phyloP scores from a whole-genome alignment of 1,139 yeast species.

The Suhomyces bribrorum region DNA sequence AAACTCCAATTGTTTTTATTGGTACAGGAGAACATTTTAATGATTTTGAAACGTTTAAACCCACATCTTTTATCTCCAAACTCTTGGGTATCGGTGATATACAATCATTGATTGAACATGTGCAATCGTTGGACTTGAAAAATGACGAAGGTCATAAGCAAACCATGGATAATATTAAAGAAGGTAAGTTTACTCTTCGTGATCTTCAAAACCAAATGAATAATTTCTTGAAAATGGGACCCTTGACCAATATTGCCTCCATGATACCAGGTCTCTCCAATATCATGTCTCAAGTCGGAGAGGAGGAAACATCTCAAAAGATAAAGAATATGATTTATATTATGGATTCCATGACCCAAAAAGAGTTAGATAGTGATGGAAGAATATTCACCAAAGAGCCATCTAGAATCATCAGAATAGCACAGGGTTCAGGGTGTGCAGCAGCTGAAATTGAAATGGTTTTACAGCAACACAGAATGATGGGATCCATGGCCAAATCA shows the following conservation, averaged over 20 bases:
- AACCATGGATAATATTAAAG: conserved; percentile 88
- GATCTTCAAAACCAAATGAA: conserved; percentile 96
- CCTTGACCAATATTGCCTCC: conserved; percentile 85
- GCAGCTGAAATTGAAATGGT: conserved; percentile 94
- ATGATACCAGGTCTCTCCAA: conserved; percentile 95
- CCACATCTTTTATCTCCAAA: conserved; percentile 84
- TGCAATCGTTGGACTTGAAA: conserved; percentile 83
- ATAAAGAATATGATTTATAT: conserved; percentile 88
- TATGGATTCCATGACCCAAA: conserved; percentile 94
- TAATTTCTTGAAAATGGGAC: conserved; percentile 95
- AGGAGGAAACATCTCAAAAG: conserved; percentile 81
- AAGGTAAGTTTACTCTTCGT: conserved; percentile 89
- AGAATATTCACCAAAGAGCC: conserved; percentile 79
- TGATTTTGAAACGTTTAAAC: conserved; percentile 89
- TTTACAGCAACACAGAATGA: conserved; percentile 86
- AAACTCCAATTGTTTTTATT: conserved; percentile 93
- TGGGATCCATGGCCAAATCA: conserved; percentile 89
- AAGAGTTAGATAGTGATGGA: conserved; percentile 92
- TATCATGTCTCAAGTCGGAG: conserved; percentile 84
- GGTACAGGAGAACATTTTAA: conserved; percentile 98
- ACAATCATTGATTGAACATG: conserved; percentile 92
- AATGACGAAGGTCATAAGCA: conserved; percentile 69
- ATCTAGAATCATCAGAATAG: conserved; percentile 82
- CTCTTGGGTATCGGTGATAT: conserved; percentile 94
- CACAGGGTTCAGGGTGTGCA: conserved; percentile 94